Evolutionary conservation across 371 early-diverging fungal species (phyloP), one percentile per base, ranked within the genome.

Genomic region (Mortierella sp.): DNA sequence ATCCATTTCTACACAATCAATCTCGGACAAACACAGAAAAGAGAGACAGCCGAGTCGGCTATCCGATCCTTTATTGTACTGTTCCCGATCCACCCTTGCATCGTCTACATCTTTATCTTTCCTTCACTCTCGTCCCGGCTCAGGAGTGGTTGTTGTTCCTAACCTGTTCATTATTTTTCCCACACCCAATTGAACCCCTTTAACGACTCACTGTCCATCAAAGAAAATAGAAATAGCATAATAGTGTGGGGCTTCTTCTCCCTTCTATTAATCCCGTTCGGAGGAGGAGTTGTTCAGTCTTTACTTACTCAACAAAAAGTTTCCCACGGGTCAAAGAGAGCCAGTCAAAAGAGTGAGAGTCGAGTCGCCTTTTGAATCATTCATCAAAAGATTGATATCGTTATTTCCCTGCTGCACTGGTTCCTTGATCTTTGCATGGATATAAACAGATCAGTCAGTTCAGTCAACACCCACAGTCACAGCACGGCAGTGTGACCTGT

Each of bases 291-390:
- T 16, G 50, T 50, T 10, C 21, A 8, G 9, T 31, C 14, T 6
- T 68, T 38, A 38, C 13, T 24, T 68, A 38, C 68, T 68, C 68
- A 38, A 68, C 68, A 68, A 68, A 68, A 68, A 68, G 68, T 68
- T 68, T 68, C 68, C 68, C 68, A 68, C 68, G 68, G 68, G 42
- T 68, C 44, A 38, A 38, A 16, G 10, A 14, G 50, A 50, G 50
- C 50, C 50, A 50, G 16, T 50, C 50, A 13, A 50, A 50, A 16
- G 50, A 38, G 42, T 38, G 42, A 38, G 42, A 38, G 42, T 38
- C 50, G 16, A 14, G 68, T 68, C 68, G 68, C 68, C 24, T 68
- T 10, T 68, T 68, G 68, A 68, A 68, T 34, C 34, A 16, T 34
- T 19, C 6, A 42, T 42, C 16, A 19, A 63, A 58, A 1, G 5